These are phyloP conservation scores for Exophiala sideris DNA, from an alignment of 2,329 filamentous ascomycete species.

Conservation along the genomic window DNA sequence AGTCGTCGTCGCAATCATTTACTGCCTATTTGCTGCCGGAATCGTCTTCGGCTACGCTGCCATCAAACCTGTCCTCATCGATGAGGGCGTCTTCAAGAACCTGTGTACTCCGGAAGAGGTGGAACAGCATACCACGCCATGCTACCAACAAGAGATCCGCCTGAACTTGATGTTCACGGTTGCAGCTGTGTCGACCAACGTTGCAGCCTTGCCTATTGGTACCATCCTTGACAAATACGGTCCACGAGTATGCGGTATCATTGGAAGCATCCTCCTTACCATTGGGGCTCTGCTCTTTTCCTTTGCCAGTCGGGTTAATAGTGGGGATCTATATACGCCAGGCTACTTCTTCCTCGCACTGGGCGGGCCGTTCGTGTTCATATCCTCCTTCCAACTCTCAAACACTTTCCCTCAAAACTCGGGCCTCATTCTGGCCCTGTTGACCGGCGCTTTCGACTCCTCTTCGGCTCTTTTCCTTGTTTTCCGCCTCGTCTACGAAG, in stretches of 20 bases:
- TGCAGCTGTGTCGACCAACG: slow-evolving; percentile 82
- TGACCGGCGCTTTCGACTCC: slow-evolving; percentile 80
- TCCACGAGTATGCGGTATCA: slow-evolving; percentile 69
- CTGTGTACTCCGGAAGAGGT: slow-evolving; percentile 57
- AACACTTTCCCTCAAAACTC: slow-evolving; percentile 77
- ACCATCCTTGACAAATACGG: slow-evolving; percentile 80
- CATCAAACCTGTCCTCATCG: slow-evolving; percentile 74
- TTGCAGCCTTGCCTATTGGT: slow-evolving; percentile 79
- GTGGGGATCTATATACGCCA: slow-evolving; percentile 67
- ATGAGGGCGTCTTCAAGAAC: slow-evolving; percentile 67
- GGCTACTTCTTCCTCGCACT: slow-evolving; percentile 75
- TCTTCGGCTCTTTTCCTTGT: slow-evolving; percentile 74
- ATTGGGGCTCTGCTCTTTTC: slow-evolving; percentile 71
- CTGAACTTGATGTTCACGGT: slow-evolving; percentile 92
- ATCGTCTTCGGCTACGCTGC: slow-evolving; percentile 82
- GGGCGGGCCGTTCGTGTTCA: slow-evolving; percentile 77
- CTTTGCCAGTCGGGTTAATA: slow-evolving; percentile 60
- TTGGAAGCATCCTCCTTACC: slow-evolving; percentile 66
- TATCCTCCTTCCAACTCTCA: slow-evolving; percentile 78
- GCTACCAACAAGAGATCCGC: slow-evolving; percentile 56
- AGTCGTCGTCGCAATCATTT: slow-evolving; percentile 64
- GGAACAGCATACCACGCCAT: slow-evolving; percentile 49
- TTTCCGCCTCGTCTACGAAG: slow-evolving; percentile 68
- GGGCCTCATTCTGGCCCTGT: slow-evolving; percentile 72
- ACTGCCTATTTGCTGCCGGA: slow-evolving; percentile 74